These are phyloP conservation scores for Kazachstania bromeliacearum DNA, from an alignment of 805 yeast genomes.

Conservation along the genomic window DNA sequence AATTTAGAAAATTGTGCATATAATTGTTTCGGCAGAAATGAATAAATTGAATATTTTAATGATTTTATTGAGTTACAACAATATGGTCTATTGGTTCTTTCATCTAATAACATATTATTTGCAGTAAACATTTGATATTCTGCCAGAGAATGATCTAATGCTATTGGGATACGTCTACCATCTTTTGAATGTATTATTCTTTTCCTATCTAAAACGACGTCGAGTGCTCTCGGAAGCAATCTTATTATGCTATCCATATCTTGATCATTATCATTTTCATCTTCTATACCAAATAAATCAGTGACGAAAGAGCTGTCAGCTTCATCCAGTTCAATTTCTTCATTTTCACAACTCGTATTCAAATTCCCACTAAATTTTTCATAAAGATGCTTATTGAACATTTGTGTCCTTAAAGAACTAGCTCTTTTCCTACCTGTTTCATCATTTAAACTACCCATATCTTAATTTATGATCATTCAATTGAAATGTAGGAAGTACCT, in stretches of 20 bases:
- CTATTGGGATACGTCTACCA: constrained; percentile 72
- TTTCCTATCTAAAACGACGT: constrained; percentile 36
- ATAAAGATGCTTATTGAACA: constrained; percentile 27
- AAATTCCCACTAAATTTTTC: constrained; percentile 15
- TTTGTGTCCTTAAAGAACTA: constrained; percentile 26
- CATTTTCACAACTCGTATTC: constrained; percentile 3
- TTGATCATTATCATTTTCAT: constrained; percentile 5
- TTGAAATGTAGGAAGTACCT: too few relatives aligned
- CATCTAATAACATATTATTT: constrained; percentile 46
- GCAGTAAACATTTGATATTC: constrained; percentile 14
- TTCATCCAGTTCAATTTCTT: constrained; percentile 4
- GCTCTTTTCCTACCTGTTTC: constrained; percentile 21
- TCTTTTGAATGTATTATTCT: constrained; percentile 45
- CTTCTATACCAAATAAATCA: neutral
- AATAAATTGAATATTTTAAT: constrained; percentile 69
- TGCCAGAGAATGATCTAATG: constrained; percentile 32
- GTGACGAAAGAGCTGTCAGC: constrained; percentile 4
- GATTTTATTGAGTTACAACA: constrained; percentile 67
- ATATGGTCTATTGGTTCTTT: constrained; percentile 51
- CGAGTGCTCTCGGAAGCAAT: constrained; percentile 10
- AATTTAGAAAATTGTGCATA: constrained; percentile 86
- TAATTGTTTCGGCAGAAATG: constrained; percentile 82
- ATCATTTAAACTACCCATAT: too few relatives aligned
- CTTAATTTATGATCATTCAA: too few relatives aligned
- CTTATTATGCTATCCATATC: constrained; percentile 1